Percentiles rank a stretch among this genome's conserved stretches.
phyloP scores from a whole-genome alignment of 768 basidiomycete species.

The Cubamyces sp. region DNA sequence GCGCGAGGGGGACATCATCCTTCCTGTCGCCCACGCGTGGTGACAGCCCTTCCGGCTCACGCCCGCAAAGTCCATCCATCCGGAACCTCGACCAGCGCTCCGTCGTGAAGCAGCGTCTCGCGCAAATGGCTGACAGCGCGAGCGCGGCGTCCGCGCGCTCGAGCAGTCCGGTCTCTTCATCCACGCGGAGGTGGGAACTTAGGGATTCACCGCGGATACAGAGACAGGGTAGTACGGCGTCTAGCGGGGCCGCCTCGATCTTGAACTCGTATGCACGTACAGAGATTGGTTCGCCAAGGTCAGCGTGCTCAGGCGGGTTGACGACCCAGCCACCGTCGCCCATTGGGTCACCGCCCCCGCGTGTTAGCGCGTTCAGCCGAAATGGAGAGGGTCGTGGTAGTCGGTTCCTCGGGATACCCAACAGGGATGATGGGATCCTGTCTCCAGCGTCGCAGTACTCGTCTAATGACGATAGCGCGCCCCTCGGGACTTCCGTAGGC shows the following conservation, averaged over 20 bases:
- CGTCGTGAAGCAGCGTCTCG: constrained; percentile 68
- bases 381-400: background rate
- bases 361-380: background rate
- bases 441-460: constrained; percentile 25
- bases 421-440: background rate
- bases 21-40: constrained; percentile 30
- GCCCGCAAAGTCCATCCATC: constrained; percentile 59
- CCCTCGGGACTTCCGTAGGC: background rate
- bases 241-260: constrained; percentile 11
- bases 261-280: constrained; percentile 14
- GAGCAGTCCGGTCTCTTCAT: constrained; percentile 23
- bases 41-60: constrained; percentile 30
- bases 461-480: constrained; percentile 4
- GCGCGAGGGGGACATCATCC: constrained; percentile 32
- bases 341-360: constrained; percentile 16
- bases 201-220: constrained; percentile 3
- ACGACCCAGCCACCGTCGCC: constrained; percentile 20
- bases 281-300: constrained; percentile 15
- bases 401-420: constrained; percentile 6
- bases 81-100: constrained; percentile 62
- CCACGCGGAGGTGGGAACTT: constrained; percentile 11
- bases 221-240: constrained; percentile 11
- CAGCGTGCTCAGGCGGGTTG: constrained; percentile 16
- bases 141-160: constrained; percentile 13
- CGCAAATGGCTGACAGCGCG: constrained; percentile 52